These are phyloP conservation scores for Dacryopinax spathularia DNA, from an alignment of 768 basidiomycete species.

Conservation along the genomic window DNA sequence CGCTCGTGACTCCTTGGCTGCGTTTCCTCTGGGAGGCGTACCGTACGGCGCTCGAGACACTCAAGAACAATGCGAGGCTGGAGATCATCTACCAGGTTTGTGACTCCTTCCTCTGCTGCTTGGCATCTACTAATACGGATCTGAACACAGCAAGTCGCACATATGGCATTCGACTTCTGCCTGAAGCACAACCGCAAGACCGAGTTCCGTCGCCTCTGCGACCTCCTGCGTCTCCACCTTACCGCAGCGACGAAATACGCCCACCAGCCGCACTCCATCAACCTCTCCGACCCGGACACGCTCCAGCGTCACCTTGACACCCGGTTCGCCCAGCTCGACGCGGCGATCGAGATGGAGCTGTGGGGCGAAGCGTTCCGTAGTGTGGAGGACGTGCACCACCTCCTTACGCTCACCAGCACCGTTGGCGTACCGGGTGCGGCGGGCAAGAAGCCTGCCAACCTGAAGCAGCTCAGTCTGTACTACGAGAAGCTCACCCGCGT, in stretches of 20 bases:
- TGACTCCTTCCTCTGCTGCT: slow-evolving; percentile 4
- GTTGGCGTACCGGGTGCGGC: slow-evolving; percentile 12
- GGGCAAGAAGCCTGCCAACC: slow-evolving; percentile 69
- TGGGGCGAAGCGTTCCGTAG: slow-evolving; percentile 99
- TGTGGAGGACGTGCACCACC: slow-evolving; percentile 93
- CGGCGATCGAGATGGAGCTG: slow-evolving; percentile 91
- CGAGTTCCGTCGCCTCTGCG: slow-evolving; percentile 92
- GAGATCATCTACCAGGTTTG: slow-evolving; percentile 88
- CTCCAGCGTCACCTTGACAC: slow-evolving; percentile 93
- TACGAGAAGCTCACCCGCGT: slow-evolving; percentile 96
- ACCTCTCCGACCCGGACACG: slow-evolving; percentile 86
- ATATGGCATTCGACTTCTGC: slow-evolving; percentile 96
- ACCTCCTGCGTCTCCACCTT: slow-evolving; percentile 88
- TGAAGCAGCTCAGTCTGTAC: slow-evolving; percentile 30
- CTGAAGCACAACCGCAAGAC: slow-evolving; percentile 84
- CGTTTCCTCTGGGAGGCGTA: slow-evolving; percentile 99
- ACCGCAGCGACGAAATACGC: slow-evolving; percentile 90
- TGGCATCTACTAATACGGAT: not conserved
- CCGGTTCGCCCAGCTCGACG: slow-evolving; percentile 90
- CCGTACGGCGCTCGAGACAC: slow-evolving; percentile 83
- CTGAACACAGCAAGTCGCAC: slow-evolving; percentile 63
- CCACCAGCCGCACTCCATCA: slow-evolving; percentile 86
- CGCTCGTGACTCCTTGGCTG: slow-evolving; percentile 92
- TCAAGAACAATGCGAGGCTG: slow-evolving; percentile 87
- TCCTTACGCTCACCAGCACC: slow-evolving; percentile 50